These are phyloP conservation scores for Bisporella sp. DNA, from an alignment of 2,329 filamentous ascomycete genomes.

Conservation along the genomic window DNA sequence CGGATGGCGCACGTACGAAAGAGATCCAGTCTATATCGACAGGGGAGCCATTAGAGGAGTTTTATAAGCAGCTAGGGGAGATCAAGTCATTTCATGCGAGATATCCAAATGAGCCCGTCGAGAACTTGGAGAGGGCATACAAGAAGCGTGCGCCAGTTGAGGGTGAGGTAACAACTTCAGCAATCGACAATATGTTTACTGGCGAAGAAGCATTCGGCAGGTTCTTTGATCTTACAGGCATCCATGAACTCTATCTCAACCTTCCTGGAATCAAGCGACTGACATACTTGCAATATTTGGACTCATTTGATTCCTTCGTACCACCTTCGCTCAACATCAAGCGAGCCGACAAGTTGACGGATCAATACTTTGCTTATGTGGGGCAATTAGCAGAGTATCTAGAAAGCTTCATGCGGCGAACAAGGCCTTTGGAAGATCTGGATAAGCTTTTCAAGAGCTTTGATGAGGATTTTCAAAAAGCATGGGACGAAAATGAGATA, in stretches of 20 bases:
- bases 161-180: conserved; percentile 53
- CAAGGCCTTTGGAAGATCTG: conserved; percentile 77
- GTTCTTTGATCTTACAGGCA: conserved; percentile 79
- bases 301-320: conserved; percentile 81
- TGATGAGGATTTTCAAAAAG: conserved; percentile 74
- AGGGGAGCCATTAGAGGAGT: conserved; percentile 83
- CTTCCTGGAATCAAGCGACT: conserved; percentile 78
- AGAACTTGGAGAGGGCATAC: conserved; percentile 92
- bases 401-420: conserved; percentile 80
- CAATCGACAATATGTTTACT: conserved; percentile 88
- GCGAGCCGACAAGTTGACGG: conserved; percentile 77
- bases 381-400: conserved; percentile 75
- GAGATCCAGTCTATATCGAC: conserved; percentile 81
- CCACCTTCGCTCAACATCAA: conserved; percentile 68
- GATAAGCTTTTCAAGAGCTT: conserved; percentile 70
- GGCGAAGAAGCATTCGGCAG: conserved; percentile 91
- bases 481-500: conserved; percentile 75
- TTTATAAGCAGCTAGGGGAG: conserved; percentile 75
- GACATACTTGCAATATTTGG: conserved; percentile 88
- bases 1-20: conserved; percentile 60
- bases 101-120: conserved; percentile 90
- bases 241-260: conserved; percentile 87
- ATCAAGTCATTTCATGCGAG: conserved; percentile 84
- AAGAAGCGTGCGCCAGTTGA: conserved; percentile 61
- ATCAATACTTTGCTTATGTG: conserved; percentile 88